phyloP scores from a whole-genome alignment of 139 green algal species.

The Coelastrella sp. region DNA sequence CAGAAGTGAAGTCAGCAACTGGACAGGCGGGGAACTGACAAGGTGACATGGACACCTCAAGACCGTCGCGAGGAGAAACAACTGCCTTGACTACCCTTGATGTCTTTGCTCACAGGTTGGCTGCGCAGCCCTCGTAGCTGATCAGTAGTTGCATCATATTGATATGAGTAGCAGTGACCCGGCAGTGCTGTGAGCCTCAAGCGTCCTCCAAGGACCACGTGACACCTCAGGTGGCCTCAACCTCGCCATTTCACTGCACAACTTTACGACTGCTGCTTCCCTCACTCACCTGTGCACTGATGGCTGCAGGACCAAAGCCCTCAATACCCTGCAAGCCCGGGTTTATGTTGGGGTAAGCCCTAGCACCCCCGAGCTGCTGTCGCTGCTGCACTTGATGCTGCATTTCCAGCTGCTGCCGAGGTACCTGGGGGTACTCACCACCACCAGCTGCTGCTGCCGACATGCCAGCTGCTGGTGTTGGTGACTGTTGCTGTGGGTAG shows the following conservation, averaged over 20 bases:
- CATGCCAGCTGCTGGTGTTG: background rate
- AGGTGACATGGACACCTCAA: too few relatives aligned
- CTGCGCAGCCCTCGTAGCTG: too few relatives aligned
- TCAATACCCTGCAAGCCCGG: background rate
- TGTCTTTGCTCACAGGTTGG: too few relatives aligned
- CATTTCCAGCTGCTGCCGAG: slow-evolving; percentile 15
- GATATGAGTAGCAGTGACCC: too few relatives aligned
- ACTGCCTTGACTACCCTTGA: too few relatives aligned
- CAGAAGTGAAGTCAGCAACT: background rate
- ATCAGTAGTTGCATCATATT: too few relatives aligned
- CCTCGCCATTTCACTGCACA: background rate
- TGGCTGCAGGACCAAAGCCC: background rate
- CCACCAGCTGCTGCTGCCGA: background rate
- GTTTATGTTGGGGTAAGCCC: slow-evolving; percentile 5
- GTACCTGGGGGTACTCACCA: background rate
- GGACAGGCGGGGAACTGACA: background rate
- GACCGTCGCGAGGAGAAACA: too few relatives aligned
- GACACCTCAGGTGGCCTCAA: background rate
- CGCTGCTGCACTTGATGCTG: slow-evolving; percentile 36
- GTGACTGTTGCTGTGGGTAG: background rate
- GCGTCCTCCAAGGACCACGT: too few relatives aligned
- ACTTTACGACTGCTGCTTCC: background rate
- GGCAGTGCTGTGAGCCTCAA: too few relatives aligned
- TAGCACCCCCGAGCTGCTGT: background rate
- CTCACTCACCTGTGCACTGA: background rate